Base-by-base conservation (phyloP, 495 filamentous ascomycete species). In the Massariosphaeria phaeospora region DNA sequence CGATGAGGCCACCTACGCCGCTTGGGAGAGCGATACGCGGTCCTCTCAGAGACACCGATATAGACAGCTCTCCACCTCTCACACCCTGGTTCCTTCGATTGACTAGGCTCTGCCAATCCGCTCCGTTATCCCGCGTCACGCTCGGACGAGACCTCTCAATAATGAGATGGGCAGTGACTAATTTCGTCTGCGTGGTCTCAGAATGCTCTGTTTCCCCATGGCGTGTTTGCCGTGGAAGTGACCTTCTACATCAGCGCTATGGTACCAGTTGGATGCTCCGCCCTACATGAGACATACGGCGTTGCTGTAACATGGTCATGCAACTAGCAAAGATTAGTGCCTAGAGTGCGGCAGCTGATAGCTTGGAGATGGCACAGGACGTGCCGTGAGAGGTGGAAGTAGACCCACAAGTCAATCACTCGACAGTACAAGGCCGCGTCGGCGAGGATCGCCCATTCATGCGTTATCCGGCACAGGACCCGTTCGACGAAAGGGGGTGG, bases 301-400 rank as follows among this genome's bases (percentile, higher is more conserved):
- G 23, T 53, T 47, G 26, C 50, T 53, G 21, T 53, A 44, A 53
- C n/a, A 53, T 53, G 17, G 40, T 30, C 12, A 47, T 47, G 30
- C 30, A 55, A 46, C 42, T 18, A 39, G 29, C 30, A n/a, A n/a
- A n/a, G n/a, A n/a, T n/a, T n/a, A n/a, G n/a, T n/a, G n/a, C n/a
- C n/a, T n/a, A n/a, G n/a, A n/a, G n/a, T 31, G 31, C 40, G 30
- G 43, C 39, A 52, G 35, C 35, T 52, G 30, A 52, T 41, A 55
- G 42, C 52, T 55, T 21, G 34, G 42, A 35, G 34, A 57, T 57
- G 33, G 45, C n/a, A n/a, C n/a, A n/a, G 13, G 29, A 23, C 25
- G 43, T 23, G 27, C 42, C 26, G 29, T 48, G 30, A 40, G 42
- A 47, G 41, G 21, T 48, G 39, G 48, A 39, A 18, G 30, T 20